Base-by-base conservation (phyloP, 306 rosid genomes). In the Rubus parviflorus region DNA sequence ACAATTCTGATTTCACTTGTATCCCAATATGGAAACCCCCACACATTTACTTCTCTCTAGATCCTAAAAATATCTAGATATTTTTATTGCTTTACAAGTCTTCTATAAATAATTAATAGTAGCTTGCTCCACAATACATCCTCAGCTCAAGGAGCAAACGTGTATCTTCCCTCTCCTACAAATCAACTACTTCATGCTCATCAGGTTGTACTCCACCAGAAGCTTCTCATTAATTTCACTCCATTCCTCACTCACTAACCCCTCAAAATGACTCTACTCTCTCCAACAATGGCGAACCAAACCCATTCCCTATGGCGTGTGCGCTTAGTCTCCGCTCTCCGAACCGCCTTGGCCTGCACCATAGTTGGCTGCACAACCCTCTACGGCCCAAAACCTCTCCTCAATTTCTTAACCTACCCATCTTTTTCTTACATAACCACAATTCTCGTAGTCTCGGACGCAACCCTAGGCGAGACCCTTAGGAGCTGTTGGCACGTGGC, bases 271-370 rank as follows among this genome's bases (percentile, higher is more conserved):
- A 5, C 47, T 35, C 43, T 17, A 5, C n/a, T 41, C 43, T 48
- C 69, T 17, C 22, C 48, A 14, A 70, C 53, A 68, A 65, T 53
- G 73, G 62, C 4, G 65, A 79, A 7, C 49, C 65, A 83, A 60
- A 73, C 83, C 1, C 14, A 67, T 23, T 47, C 79, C 4, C 4
- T 85, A 19, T 81, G 92, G 93, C 78, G 57, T 42, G 19, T 57
- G 45, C 89, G 90, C 15, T 30, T 91, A 6, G 83, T 77, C 22
- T 85, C 83, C 0, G 96, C 96, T 2, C 81, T 93, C 1, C 75
- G 97, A 7, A 82, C 97, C 0, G 83, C 89, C 56, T 41, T 91
- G 14, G 96, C 98, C 4, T 93, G 98, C 85, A 70, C 70, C 87
- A 79, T 91, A 72, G 89, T 88, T 0, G 90, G 86, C 13, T 83